phyloP scores from a whole-genome alignment of 1,284 basidiomycete species.

The Melampsora medusae region DNA sequence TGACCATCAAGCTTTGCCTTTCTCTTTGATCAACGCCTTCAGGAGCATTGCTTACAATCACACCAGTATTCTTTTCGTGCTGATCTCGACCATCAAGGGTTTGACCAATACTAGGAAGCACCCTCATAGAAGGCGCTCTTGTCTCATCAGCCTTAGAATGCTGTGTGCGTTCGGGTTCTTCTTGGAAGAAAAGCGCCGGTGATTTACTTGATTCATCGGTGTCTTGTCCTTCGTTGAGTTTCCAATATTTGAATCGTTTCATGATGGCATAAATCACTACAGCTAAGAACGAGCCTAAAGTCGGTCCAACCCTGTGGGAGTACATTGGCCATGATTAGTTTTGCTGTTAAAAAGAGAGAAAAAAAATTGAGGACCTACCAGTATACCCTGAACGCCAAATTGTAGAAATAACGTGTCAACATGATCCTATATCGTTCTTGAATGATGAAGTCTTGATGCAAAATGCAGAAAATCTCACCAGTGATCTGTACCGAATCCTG shows the following conservation, averaged over 20 bases:
- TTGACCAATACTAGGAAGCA: constrained; percentile 4
- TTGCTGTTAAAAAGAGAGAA: neutral
- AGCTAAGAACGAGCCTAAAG: constrained; percentile 33
- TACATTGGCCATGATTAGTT: neutral
- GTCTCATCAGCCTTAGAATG: neutral
- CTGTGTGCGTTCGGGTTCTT: neutral
- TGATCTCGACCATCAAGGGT: neutral
- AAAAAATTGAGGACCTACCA: neutral
- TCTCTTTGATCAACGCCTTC: too few species aligned
- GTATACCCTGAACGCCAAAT: neutral
- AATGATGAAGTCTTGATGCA: too few species aligned
- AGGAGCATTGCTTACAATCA: too few species aligned
- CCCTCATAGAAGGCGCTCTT: neutral
- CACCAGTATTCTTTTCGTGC: neutral
- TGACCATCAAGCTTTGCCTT: too few species aligned
- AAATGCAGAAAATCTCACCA: neutral
- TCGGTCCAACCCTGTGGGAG: constrained; percentile 32
- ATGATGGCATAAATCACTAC: constrained; percentile 32
- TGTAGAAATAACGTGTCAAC: too few species aligned
- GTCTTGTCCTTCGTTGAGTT: constrained; percentile 39
- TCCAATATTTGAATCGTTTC: constrained; percentile 43
- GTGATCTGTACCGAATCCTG: constrained; percentile 40
- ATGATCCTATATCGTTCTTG: too few species aligned
- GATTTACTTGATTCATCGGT: constrained; percentile 41
- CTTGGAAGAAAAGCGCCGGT: constrained; percentile 26